A percentile compares a stretch with the other conserved stretches of the same genome.
Evolutionary conservation across 1,284 basidiomycete species (phyloP).

Genomic region (Ceratobasidium sp.): DNA sequence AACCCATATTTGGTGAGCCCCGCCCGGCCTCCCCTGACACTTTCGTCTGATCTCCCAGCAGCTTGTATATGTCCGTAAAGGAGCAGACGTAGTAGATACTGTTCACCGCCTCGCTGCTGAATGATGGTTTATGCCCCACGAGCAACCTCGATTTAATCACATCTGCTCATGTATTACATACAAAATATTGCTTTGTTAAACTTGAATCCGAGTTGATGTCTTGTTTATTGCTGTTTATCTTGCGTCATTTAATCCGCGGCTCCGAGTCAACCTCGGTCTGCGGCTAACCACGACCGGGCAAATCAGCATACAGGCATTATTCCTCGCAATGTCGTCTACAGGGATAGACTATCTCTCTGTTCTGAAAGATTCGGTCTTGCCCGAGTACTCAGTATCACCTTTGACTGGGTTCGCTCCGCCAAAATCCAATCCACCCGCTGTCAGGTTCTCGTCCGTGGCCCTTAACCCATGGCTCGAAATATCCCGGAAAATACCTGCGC

Average conservation of each 20-base stretch:
- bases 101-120: slow-evolving; percentile 64
- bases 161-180: neutral
- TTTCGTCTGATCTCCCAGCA: slow-evolving; percentile 52
- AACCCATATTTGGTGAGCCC: slow-evolving; percentile 81
- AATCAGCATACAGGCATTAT: neutral
- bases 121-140: slow-evolving; percentile 4
- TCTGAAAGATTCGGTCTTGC: slow-evolving; percentile 20
- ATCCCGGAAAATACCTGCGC: slow-evolving; percentile 12
- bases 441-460: slow-evolving; percentile 21
- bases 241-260: neutral
- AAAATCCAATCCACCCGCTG: slow-evolving; percentile 18
- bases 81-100: slow-evolving; percentile 76
- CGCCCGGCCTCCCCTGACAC: slow-evolving; percentile 1
- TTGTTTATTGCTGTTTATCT: slow-evolving; percentile 16
- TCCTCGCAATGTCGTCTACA: neutral
- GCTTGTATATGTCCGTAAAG: slow-evolving; percentile 85
- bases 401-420: slow-evolving; percentile 31
- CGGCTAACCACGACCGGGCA: neutral
- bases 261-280: neutral
- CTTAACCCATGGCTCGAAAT: slow-evolving; percentile 34
- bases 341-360: slow-evolving; percentile 5
- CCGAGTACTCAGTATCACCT: slow-evolving; percentile 28
- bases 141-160: neutral
- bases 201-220: neutral
- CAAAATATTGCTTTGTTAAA: slow-evolving; percentile 5